Conservation (phyloP, 2,329 filamentous ascomycete genomes). For the Penicillium digitatum region DNA sequence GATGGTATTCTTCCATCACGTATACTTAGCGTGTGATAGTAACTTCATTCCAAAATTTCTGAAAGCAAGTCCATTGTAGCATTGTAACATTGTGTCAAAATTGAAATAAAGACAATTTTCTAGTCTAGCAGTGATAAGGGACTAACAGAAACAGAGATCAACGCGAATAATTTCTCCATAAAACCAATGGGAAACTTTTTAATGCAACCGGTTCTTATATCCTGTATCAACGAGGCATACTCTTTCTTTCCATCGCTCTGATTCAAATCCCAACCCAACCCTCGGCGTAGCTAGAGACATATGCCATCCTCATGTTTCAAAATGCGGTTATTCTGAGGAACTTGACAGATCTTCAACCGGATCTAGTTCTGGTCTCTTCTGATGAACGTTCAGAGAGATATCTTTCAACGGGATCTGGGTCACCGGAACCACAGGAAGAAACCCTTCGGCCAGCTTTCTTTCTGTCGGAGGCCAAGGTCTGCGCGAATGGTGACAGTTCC, state of each 20-base stretch:
- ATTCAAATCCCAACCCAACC: not conserved
- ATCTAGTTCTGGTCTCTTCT: not conserved
- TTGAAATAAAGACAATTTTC: not conserved
- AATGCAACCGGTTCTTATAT: not conserved
- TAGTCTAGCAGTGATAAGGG: not conserved
- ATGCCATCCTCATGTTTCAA: not conserved
- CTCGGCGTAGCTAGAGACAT: not conserved
- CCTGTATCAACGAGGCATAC: not conserved
- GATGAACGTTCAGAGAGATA: slow-evolving; percentile 17
- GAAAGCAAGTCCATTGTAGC: not conserved
- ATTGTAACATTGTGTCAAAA: not conserved
- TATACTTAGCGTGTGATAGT: not conserved
- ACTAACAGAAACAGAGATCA: not conserved
- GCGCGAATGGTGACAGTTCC: slow-evolving; percentile 59
- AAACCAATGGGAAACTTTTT: not conserved
- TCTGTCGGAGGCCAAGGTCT: slow-evolving; percentile 51
- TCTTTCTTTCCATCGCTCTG: not conserved
- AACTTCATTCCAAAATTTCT: no score
- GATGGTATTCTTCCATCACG: slow-evolving; percentile 1
- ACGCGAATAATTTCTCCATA: not conserved
- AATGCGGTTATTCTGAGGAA: not conserved
- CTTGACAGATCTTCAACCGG: slow-evolving; percentile 1
- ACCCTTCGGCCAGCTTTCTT: slow-evolving; percentile 27
- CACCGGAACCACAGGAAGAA: slow-evolving; percentile 27
- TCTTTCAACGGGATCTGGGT: slow-evolving; percentile 23